phyloP scores from a whole-genome alignment of 202 grass and related monocot genomes.

The Brachypodium distachyon region DNA sequence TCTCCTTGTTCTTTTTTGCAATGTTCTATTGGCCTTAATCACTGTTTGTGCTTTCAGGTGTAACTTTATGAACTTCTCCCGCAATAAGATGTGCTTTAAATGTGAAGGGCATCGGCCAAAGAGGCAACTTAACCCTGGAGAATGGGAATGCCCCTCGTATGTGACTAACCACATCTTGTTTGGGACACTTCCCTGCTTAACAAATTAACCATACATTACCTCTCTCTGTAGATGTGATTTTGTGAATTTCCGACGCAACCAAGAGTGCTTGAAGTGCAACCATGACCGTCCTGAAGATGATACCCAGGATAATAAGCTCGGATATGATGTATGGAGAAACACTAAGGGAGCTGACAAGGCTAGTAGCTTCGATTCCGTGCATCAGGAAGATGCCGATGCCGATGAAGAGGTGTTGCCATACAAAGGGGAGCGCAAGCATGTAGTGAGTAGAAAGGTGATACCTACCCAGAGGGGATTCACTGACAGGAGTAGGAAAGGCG shows the following conservation, averaged over 20 bases:
- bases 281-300: constrained; percentile 44
- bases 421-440: constrained; percentile 11
- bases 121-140: constrained; percentile 61
- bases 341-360: neutral
- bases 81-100: constrained; percentile 69
- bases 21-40: neutral
- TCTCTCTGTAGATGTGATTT: constrained; percentile 47
- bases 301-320: constrained; percentile 27
- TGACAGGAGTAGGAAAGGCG: neutral
- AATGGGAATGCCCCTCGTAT: constrained; percentile 88
- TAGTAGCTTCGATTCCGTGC: constrained; percentile 34
- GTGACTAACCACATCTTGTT: neutral
- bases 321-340: constrained; percentile 29
- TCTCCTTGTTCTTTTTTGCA: neutral
- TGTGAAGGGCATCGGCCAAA: constrained; percentile 61
- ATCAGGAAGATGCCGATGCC: neutral
- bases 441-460: neutral
- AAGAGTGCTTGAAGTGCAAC: constrained; percentile 55
- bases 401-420: constrained; percentile 4
- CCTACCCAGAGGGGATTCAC: constrained; percentile 12
- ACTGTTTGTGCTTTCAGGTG: constrained; percentile 45
- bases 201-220: constrained; percentile 4
- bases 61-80: constrained; percentile 76
- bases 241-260: constrained; percentile 69
- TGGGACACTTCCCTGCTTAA: neutral